These are phyloP conservation scores for Backusella luteola DNA, from an alignment of 192 early-diverging fungal species.

Conservation along the genomic window DNA sequence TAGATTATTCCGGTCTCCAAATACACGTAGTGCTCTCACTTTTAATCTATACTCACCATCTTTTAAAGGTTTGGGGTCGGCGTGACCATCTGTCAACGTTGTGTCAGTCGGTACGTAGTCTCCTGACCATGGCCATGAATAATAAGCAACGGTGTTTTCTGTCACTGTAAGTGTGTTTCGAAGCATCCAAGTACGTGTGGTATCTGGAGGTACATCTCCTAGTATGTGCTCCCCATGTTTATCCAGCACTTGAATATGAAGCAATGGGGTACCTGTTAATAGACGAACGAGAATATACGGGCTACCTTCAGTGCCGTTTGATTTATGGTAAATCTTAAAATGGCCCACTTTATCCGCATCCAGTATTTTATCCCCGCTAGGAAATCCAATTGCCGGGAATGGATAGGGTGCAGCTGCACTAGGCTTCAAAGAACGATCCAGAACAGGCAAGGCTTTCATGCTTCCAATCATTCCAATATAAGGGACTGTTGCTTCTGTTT, in stretches of 20 bases:
- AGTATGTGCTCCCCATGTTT: neutral
- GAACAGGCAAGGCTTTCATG: constrained; percentile 37
- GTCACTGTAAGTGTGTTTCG: neutral
- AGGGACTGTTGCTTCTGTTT: constrained; percentile 29
- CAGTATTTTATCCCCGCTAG: constrained; percentile 1
- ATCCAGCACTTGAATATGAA: constrained; percentile 22
- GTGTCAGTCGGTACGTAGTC: constrained; percentile 19
- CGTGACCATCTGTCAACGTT: constrained; percentile 4
- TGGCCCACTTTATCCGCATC: neutral
- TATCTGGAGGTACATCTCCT: constrained; percentile 23
- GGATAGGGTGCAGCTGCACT: constrained; percentile 10
- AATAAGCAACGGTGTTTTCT: constrained; percentile 8
- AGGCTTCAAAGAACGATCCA: constrained; percentile 21
- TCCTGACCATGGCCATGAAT: constrained; percentile 23
- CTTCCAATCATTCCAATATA: constrained; percentile 46
- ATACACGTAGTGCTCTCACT: constrained; percentile 20
- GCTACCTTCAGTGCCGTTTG: neutral
- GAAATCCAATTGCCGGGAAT: constrained; percentile 25
- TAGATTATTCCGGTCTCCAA: constrained; percentile 13
- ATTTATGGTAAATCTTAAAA: neutral
- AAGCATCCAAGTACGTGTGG: constrained; percentile 10
- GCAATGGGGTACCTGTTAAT: constrained; percentile 17
- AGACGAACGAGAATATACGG: constrained; percentile 21
- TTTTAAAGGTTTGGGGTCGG: neutral
- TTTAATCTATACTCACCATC: constrained; percentile 18